Conservation (phyloP, 2,329 filamentous ascomycete species). For the Cryphonectria japonica region DNA sequence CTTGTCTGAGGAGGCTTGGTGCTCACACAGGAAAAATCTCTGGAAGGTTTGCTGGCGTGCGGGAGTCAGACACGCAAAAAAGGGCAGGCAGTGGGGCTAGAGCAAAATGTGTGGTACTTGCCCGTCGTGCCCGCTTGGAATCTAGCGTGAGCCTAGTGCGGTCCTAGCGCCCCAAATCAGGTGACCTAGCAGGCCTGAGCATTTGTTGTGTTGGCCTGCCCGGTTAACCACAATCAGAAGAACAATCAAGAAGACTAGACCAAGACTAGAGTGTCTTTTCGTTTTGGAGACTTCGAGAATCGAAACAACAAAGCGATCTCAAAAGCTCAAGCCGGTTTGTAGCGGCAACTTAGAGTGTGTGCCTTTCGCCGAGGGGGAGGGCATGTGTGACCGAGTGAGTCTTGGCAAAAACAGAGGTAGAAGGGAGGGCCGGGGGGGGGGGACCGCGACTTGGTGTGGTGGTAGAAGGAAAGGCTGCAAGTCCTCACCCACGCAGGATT, state of each 20-base stretch:
- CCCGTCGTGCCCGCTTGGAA: slow-evolving; percentile 3
- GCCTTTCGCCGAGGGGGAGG: not conserved
- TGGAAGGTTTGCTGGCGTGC: slow-evolving; percentile 4
- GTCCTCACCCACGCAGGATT: not conserved
- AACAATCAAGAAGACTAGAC: not conserved
- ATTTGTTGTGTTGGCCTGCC: not conserved
- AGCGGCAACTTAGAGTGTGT: not conserved
- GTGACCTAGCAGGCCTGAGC: slow-evolving; percentile 5
- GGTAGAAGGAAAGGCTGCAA: not conserved
- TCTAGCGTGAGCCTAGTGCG: slow-evolving; percentile 1
- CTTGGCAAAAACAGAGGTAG: not conserved
- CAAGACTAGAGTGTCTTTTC: not conserved
- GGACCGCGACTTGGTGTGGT: not conserved
- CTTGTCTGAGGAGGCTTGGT: not conserved
- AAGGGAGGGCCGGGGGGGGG: not conserved
- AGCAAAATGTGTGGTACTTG: slow-evolving; percentile 15
- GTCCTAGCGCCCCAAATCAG: slow-evolving; percentile 12
- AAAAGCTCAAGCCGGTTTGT: not conserved
- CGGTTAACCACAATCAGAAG: not conserved
- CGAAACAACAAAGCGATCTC: not conserved
- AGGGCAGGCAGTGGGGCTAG: slow-evolving; percentile 14
- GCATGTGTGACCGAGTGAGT: not conserved
- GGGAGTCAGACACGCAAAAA: slow-evolving; percentile 12
- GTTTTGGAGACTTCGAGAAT: not conserved
- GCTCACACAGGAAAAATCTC: slow-evolving; percentile 15